Evolutionary conservation across 2,329 filamentous ascomycete genomes (phyloP), one percentile per base, ranked within the genome.

Genomic region (Penicillium vulpinum): DNA sequence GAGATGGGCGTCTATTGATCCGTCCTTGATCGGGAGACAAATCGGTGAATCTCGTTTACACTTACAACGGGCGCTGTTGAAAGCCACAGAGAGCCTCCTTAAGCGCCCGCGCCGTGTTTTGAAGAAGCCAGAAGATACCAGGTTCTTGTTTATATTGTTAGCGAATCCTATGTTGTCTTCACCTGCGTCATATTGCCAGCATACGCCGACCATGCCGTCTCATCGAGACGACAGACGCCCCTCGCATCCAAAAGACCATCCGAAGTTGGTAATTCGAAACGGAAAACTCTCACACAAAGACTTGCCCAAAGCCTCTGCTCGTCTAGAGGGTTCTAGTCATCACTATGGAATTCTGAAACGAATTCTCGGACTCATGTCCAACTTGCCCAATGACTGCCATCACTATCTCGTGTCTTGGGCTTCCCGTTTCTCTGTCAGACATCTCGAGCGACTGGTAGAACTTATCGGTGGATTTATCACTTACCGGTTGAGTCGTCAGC

Each of bases 301-400:
- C 16, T 48, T 55, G 56, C 40, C 63, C 29, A 52, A 61, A 39
- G 62, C 67, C 21, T 59, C 67, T 5, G 63, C 62, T 57, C 70
- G 70, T 18, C 68, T 67, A 41, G 70, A 73, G 18, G 75, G 75
- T 18, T 80, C 84, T 26, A 88, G 87, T 2, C 85, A 90, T 57
- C 89, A 96, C 73, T 92, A 90, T 2, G 89, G 88, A 5, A 88
- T 96, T 51, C 85, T 95, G 66, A 96, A 96, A 73, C 85, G 92
- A 36, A 87, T 95, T 38, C 73, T 96, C 26, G 92, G 92, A 0
- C 77, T 96, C 10, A 70, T 96, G 24, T 88, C 91, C 1, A 91
- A 95, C 70, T 80, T 90, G 13, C 83, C 90, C 0, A 84, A 85
- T 56, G 83, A 88, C 56, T 92, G 89, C 63, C 92, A 96, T 66